A percentile compares a stretch with the other conserved stretches of the same genome.
These are phyloP conservation scores for Dipodascus geniculatus DNA, from an alignment of 805 yeast species.

Conservation along the genomic window DNA sequence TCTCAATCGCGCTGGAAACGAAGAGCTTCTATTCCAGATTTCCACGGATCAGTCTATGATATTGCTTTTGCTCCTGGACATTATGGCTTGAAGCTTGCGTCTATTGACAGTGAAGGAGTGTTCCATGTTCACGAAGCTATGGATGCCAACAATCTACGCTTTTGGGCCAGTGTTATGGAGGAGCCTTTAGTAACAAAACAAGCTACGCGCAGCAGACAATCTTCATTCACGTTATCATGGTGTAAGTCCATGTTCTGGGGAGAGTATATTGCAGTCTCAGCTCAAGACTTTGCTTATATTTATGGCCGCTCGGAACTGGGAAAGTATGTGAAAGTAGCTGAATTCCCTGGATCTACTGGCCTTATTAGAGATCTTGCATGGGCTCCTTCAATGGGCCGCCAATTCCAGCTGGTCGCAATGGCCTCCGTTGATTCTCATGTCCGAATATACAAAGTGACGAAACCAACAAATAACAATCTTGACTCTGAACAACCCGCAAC, in stretches of 20 bases:
- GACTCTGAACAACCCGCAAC: slow-evolving; percentile 11
- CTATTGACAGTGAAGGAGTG: slow-evolving; percentile 83
- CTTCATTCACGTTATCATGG: slow-evolving; percentile 82
- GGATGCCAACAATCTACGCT: slow-evolving; percentile 78
- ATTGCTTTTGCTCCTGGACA: slow-evolving; percentile 84
- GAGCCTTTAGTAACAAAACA: slow-evolving; percentile 46
- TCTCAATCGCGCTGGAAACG: slow-evolving; percentile 66
- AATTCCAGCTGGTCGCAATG: slow-evolving; percentile 80
- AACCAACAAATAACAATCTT: slow-evolving; percentile 5
- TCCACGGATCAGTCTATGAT: slow-evolving; percentile 80
- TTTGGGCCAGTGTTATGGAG: slow-evolving; percentile 73
- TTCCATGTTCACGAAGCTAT: slow-evolving; percentile 76
- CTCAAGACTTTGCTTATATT: slow-evolving; percentile 78
- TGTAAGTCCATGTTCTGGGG: slow-evolving; percentile 74
- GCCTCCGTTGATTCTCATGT: slow-evolving; percentile 93
- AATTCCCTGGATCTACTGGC: slow-evolving; percentile 75
- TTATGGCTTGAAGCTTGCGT: slow-evolving; percentile 68
- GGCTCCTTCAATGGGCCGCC: slow-evolving; percentile 95
- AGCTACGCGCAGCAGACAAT: slow-evolving; percentile 71
- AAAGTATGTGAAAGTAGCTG: slow-evolving; percentile 35
- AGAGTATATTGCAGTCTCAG: slow-evolving; percentile 75
- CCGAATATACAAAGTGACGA: slow-evolving; percentile 60
- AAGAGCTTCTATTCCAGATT: slow-evolving; percentile 69
- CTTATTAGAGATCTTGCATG: slow-evolving; percentile 80
- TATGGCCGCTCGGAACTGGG: slow-evolving; percentile 44